Conservation (phyloP, 2,329 filamentous ascomycete genomes). For the Ophiognomonia clavigignenti-juglandacearum region DNA sequence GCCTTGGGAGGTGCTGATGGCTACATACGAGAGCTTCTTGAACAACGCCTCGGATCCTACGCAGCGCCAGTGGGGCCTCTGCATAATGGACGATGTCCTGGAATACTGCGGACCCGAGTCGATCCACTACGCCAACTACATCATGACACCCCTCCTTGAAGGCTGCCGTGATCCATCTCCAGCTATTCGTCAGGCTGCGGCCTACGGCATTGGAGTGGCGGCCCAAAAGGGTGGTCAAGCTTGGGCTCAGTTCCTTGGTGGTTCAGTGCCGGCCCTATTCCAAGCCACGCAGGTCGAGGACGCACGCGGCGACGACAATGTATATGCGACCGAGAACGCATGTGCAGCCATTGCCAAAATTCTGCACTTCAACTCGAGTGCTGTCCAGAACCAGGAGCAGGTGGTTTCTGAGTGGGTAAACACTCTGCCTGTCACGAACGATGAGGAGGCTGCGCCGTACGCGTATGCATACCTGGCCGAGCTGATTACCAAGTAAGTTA, state of each 20-base stretch:
- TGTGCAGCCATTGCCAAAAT: constrained; percentile 97
- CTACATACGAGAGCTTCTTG: constrained; percentile 82
- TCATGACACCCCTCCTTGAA: constrained; percentile 79
- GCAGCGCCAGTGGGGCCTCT: constrained; percentile 97
- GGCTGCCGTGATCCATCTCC: constrained; percentile 83
- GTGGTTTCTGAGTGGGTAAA: constrained; percentile 83
- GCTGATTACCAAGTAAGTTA: constrained; percentile 86
- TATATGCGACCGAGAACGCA: constrained; percentile 96
- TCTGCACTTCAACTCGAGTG: constrained; percentile 77
- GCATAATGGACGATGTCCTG: constrained; percentile 96
- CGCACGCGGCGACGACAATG: constrained; percentile 83
- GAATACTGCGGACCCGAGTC: constrained; percentile 93
- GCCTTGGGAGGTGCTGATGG: constrained; percentile 80
- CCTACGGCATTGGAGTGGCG: constrained; percentile 92
- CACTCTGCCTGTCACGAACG: constrained; percentile 86
- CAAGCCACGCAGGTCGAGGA: constrained; percentile 76
- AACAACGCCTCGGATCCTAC: constrained; percentile 74
- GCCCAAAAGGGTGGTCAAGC: constrained; percentile 84
- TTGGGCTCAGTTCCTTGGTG: constrained; percentile 84
- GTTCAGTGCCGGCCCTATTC: constrained; percentile 77
- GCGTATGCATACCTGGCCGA: constrained; percentile 89
- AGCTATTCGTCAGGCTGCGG: constrained; percentile 90
- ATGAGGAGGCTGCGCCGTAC: constrained; percentile 95
- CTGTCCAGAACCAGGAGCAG: constrained; percentile 70
- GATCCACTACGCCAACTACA: constrained; percentile 79